phyloP scores from a whole-genome alignment of 78 protist genomes.

The Goniomonas avonlea region DNA sequence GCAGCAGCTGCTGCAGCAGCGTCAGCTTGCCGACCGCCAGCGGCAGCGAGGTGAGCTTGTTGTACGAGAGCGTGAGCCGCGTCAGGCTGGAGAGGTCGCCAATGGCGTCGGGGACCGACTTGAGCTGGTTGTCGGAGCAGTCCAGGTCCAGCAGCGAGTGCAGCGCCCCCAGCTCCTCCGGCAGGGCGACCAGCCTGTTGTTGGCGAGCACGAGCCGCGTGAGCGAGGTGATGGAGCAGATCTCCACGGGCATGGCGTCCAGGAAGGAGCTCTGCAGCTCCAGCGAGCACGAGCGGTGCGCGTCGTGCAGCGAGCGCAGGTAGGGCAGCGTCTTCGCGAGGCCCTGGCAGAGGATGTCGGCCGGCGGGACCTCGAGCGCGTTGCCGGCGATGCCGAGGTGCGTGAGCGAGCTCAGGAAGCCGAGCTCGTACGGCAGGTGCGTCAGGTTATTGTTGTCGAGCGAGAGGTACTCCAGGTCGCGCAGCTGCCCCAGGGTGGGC shows the following conservation, averaged over 20 bases:
- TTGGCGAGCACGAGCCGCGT: conserved; percentile 4
- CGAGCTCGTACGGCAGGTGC: background rate
- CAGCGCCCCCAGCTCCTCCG: background rate
- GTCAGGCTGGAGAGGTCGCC: conserved; percentile 9
- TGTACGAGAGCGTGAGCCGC: conserved; percentile 1
- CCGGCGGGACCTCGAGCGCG: background rate
- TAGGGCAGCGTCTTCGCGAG: background rate
- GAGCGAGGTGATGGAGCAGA: background rate
- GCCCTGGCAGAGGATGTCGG: background rate
- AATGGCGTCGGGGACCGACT: conserved; percentile 5
- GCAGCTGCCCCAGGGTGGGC: background rate
- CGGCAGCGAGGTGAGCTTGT: conserved; percentile 25
- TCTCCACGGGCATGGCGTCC: background rate
- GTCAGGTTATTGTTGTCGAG: background rate
- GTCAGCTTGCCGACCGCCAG: conserved; percentile 14
- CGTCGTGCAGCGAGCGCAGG: background rate
- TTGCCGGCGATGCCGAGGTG: background rate
- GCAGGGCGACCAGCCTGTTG: conserved; percentile 23
- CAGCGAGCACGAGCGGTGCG: background rate
- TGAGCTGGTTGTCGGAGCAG: background rate
- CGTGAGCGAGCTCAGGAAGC: background rate
- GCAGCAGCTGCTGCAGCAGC: background rate
- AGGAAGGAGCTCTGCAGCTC: background rate
- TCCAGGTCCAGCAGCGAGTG: background rate
- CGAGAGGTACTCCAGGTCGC: background rate